Percentiles rank a stretch among this genome's conserved stretches.
These are phyloP conservation scores for Dendrobium nobile DNA, from an alignment of 106 monocot genomes.

Conservation along the genomic window DNA sequence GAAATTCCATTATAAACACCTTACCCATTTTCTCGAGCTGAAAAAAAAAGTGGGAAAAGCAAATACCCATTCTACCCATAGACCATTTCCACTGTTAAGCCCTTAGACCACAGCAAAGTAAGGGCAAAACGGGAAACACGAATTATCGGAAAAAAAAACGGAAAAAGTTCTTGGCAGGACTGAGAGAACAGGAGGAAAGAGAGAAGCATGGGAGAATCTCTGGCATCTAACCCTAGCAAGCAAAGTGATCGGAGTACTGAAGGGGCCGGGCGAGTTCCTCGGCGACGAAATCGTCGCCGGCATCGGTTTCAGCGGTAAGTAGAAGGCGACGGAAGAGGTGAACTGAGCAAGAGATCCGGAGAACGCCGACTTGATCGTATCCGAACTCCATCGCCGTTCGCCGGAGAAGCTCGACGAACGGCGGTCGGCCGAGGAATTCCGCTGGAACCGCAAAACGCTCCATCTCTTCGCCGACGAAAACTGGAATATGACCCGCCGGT, in stretches of 20 bases:
- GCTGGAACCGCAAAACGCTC: conserved; percentile 52
- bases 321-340: conserved; percentile 29
- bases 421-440: conserved; percentile 40
- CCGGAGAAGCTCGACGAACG: conserved; percentile 41
- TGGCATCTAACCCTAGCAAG: neutral
- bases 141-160: neutral
- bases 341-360: conserved; percentile 64
- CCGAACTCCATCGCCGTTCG: conserved; percentile 64
- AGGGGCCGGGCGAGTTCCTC: neutral
- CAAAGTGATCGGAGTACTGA: neutral
- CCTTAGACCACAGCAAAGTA: neutral
- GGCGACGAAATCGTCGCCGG: neutral
- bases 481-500: conserved; percentile 58
- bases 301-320: neutral
- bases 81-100: neutral
- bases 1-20: neutral
- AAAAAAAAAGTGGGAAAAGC: neutral
- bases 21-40: neutral
- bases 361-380: conserved; percentile 48
- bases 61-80: neutral
- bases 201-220: neutral
- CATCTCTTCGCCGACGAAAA: conserved; percentile 72
- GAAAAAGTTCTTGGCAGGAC: neutral
- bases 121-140: neutral
- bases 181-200: neutral